A percentile compares a stretch with the other conserved stretches of the same genome.
Evolutionary conservation across 31 red algal species (phyloP).

Genomic region (Asparagopsis taxiformis): DNA sequence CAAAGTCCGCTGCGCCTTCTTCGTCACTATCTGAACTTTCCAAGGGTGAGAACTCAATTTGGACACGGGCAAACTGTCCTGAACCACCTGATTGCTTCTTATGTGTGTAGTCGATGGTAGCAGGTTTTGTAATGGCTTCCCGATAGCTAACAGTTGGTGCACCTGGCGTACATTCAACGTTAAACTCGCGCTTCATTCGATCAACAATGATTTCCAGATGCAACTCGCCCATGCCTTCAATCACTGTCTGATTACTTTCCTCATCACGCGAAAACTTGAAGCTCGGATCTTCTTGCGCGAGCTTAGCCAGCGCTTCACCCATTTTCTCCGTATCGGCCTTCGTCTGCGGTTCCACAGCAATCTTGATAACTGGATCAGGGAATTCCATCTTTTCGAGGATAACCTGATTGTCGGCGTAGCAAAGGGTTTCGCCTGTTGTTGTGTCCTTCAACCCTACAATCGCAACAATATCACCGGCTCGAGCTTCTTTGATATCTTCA

Average conservation of each 20-base stretch:
- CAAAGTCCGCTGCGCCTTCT: constrained; percentile 48
- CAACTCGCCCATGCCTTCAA: constrained; percentile 99
- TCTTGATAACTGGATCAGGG: constrained; percentile 96
- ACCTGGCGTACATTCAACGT: constrained; percentile 94
- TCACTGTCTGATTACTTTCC: constrained; percentile 97
- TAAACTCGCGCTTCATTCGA: constrained; percentile 98
- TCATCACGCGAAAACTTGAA: constrained; percentile 98
- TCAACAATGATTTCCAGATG: constrained; percentile 99
- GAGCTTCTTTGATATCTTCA: constrained; percentile 91
- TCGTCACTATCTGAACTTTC: constrained; percentile 40
- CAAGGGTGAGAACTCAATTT: constrained; percentile 84
- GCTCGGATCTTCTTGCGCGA: constrained; percentile 96
- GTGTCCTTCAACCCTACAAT: constrained; percentile 97
- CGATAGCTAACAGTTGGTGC: constrained; percentile 96
- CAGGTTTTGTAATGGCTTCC: constrained; percentile 86
- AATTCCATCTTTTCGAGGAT: constrained; percentile 99
- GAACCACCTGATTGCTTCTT: constrained; percentile 99
- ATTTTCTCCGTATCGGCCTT: constrained; percentile 99
- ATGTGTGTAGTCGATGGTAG: constrained; percentile 94
- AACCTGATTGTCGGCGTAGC: constrained; percentile 69
- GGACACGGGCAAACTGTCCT: constrained; percentile 97
- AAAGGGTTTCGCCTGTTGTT: constrained; percentile 97
- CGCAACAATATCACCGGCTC: constrained; percentile 98
- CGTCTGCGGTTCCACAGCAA: constrained; percentile 97
- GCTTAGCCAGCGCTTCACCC: constrained; percentile 79